phyloP scores from a whole-genome alignment of 2,329 filamentous ascomycete genomes.

The Exophiala alcalophila region DNA sequence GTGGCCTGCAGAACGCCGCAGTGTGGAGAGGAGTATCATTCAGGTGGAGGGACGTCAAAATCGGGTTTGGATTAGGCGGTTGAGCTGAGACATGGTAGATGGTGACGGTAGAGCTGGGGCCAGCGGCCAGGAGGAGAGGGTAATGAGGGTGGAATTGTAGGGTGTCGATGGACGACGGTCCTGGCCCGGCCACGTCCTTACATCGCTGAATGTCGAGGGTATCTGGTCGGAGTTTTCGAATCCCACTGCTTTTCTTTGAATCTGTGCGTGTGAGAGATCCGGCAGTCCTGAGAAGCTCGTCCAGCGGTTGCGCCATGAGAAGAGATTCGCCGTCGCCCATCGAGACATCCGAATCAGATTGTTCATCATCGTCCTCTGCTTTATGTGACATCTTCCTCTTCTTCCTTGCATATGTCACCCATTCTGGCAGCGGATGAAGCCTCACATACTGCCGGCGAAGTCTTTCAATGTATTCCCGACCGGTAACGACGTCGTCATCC shows the following conservation, averaged over 20 bases:
- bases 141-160: slow-evolving; percentile 86
- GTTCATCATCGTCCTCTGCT: slow-evolving; percentile 48
- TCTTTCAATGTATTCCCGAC: slow-evolving; percentile 77
- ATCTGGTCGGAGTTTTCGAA: slow-evolving; percentile 74
- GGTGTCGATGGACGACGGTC: slow-evolving; percentile 68
- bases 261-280: slow-evolving; percentile 60
- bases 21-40: slow-evolving; percentile 78
- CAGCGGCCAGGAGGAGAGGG: slow-evolving; percentile 78
- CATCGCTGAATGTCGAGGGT: slow-evolving; percentile 85
- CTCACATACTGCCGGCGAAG: slow-evolving; percentile 72
- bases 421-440: slow-evolving; percentile 60
- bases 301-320: slow-evolving; percentile 70
- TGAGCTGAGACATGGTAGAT: slow-evolving; percentile 83
- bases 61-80: slow-evolving; percentile 77
- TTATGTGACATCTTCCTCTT: slow-evolving; percentile 19
- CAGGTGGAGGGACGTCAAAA: slow-evolving; percentile 85
- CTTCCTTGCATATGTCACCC: slow-evolving; percentile 46
- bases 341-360: slow-evolving; percentile 46
- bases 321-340: slow-evolving; percentile 55
- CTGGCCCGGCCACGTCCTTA: slow-evolving; percentile 70
- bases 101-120: slow-evolving; percentile 77
- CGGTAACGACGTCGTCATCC: slow-evolving; percentile 79
- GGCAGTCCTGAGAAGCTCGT: slow-evolving; percentile 73
- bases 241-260: slow-evolving; percentile 51
- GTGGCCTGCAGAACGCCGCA: slow-evolving; percentile 71